Evolutionary conservation across 2,329 filamentous ascomycete species (phyloP), one percentile per base, ranked within the genome.

Genomic region (Cytospora piceicola): DNA sequence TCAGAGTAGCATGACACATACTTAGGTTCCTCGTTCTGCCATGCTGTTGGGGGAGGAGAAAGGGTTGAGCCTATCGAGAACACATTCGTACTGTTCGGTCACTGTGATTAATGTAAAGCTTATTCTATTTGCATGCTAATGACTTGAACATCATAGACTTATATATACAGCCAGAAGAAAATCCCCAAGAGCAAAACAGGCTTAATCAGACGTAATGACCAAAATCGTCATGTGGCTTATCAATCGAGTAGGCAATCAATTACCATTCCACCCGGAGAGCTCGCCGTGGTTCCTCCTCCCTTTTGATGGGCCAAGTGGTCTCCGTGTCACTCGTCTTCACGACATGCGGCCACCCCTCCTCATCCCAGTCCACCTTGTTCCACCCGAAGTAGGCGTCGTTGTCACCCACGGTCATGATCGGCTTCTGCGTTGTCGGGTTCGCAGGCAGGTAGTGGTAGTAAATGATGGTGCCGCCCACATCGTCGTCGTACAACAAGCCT

Each of bases 371-470:
- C 36, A 62, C 27, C 32, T 46, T n/a, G 22, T 62, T 62, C 36
- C 52, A 62, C 12, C 60, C 60, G 11, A 62, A 62, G 11, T 55
- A 42, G 7, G 51, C 52, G 1, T 49, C 60, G 9, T 39, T 42
- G 36, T 62, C 60, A 7, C n/a, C 17, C 6, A 55, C 60, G 12
- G 29, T 32, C 34, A 49, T 9, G 5, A 34, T 20, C 14, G 60
- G 60, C 52, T 1, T 56, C 27, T 53, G 8, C 1, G 34, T 46
- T 12, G 3, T 22, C 2, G 60, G 34, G 34, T 36, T 12, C 5
- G 29, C 15, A 2, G 74, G 70, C 73, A 76, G 76, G 67, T 88
- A 88, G 70, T 88, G 85, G 71, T 88, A 88, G 73, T 88, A 88
- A 3, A 89, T 75, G 9, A 88, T 79, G 20, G 82, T 78, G 1